Percentiles rank a stretch among this genome's conserved stretches.
These are phyloP conservation scores for Phaffomyces antillensis DNA, from an alignment of 805 yeast genomes.

Conservation along the genomic window DNA sequence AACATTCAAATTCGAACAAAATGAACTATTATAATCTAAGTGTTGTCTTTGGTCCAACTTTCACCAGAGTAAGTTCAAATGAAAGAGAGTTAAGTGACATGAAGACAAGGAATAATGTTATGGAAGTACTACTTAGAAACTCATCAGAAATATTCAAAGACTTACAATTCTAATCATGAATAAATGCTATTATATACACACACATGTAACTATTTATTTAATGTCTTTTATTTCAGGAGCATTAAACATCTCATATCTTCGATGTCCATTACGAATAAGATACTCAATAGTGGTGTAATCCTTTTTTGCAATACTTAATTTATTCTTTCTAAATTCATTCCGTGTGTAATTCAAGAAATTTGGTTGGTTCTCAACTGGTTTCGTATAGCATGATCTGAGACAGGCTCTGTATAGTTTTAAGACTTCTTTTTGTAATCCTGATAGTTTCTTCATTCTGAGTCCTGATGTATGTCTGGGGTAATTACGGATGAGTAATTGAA, in stretches of 20 bases:
- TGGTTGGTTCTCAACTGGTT: conserved; percentile 39
- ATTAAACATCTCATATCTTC: conserved; percentile 64
- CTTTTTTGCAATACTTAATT: conserved; percentile 51
- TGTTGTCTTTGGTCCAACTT: conserved; percentile 91
- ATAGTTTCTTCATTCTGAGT: conserved; percentile 22
- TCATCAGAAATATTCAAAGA: conserved; percentile 23
- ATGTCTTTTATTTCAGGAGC: conserved; percentile 68
- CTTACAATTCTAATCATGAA: not conserved
- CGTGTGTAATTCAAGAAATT: conserved; percentile 40
- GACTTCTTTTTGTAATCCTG: conserved; percentile 49
- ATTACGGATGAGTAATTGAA: not conserved
- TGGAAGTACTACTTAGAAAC: conserved; percentile 61
- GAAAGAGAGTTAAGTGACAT: conserved; percentile 81
- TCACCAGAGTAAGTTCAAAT: conserved; percentile 72
- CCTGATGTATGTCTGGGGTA: not conserved
- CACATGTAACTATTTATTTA: conserved; percentile 7
- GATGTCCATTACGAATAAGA: conserved; percentile 67
- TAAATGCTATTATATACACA: not conserved
- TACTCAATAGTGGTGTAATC: conserved; percentile 86
- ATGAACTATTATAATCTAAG: conserved; percentile 82
- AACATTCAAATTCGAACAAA: conserved; percentile 49
- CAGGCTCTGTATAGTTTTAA: conserved; percentile 41
- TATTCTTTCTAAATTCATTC: conserved; percentile 56
- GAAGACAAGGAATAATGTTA: conserved; percentile 68
- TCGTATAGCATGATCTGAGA: conserved; percentile 35